Evolutionary conservation across 768 basidiomycete species (phyloP).

Genomic region (Porpolomopsis calyptriformis): DNA sequence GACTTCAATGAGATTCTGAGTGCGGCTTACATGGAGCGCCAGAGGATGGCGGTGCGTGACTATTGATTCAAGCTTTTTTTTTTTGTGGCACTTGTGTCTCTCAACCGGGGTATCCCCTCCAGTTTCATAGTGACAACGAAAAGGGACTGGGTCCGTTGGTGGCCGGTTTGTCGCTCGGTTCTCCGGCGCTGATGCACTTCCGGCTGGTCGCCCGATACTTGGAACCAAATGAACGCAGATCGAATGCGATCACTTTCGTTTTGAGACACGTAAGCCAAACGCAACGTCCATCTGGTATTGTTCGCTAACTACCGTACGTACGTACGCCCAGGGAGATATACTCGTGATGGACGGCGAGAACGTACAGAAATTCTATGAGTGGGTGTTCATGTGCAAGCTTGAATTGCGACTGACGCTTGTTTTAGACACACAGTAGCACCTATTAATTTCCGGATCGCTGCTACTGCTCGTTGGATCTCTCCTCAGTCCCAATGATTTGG

Average conservation of each 20-base stretch:
- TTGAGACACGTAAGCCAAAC: conserved; percentile 50
- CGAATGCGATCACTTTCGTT: conserved; percentile 41
- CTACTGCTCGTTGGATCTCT: conserved; percentile 62
- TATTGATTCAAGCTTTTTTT: not conserved
- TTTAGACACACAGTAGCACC: conserved; percentile 66
- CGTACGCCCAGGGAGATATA: conserved; percentile 56
- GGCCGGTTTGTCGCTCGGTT: conserved; percentile 68
- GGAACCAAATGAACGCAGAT: conserved; percentile 20
- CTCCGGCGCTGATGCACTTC: conserved; percentile 74
- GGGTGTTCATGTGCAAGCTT: conserved; percentile 16
- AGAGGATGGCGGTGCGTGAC: conserved; percentile 67
- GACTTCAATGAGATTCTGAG: conserved; percentile 72
- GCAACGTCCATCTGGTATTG: no score
- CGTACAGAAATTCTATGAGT: conserved; percentile 67
- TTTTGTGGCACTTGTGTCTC: conserved; percentile 4
- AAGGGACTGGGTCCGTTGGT: conserved; percentile 60
- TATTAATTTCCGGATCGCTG: conserved; percentile 66
- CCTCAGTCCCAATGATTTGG: no score
- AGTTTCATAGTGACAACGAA: conserved; percentile 76
- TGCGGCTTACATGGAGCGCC: conserved; percentile 77
- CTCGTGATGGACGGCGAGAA: conserved; percentile 65
- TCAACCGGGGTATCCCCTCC: not conserved
- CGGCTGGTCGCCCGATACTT: conserved; percentile 35
- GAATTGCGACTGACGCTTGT: conserved; percentile 4
- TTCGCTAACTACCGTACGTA: no score